Evolutionary conservation across 805 yeast genomes (phyloP).

Genomic region (Kregervanrija fluxuum): DNA sequence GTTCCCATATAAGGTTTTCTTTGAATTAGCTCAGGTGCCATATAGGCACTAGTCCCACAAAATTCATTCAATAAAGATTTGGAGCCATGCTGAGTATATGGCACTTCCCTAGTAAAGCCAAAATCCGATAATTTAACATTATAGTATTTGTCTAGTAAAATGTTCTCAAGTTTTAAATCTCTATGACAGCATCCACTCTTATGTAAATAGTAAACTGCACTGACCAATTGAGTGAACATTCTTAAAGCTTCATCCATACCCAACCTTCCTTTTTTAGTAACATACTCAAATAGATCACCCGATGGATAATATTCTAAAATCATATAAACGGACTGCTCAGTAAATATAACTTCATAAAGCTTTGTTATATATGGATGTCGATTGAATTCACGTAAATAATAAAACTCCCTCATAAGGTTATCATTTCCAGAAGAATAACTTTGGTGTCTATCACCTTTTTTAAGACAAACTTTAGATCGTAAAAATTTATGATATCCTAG

Average conservation of each 20-base stretch:
- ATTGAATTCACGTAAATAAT: slow-evolving; percentile 71
- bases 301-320: slow-evolving; percentile 87
- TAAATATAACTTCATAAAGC: slow-evolving; percentile 77
- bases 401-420: slow-evolving; percentile 83
- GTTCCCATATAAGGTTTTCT: slow-evolving; percentile 70
- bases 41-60: slow-evolving; percentile 92
- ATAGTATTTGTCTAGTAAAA: slow-evolving; percentile 51
- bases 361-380: slow-evolving; percentile 78
- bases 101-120: slow-evolving; percentile 82
- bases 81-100: slow-evolving; percentile 21
- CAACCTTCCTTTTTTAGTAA: slow-evolving; percentile 45
- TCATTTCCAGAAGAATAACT: slow-evolving; percentile 45
- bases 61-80: slow-evolving; percentile 57
- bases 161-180: slow-evolving; percentile 92
- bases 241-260: slow-evolving; percentile 42
- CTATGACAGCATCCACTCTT: slow-evolving; percentile 78
- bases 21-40: slow-evolving; percentile 88
- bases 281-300: slow-evolving; percentile 63
- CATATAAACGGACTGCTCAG: slow-evolving; percentile 78
- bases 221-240: slow-evolving; percentile 58
- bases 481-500: slow-evolving; percentile 74
- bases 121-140: slow-evolving; percentile 81
- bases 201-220: slow-evolving; percentile 76
- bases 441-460: slow-evolving; percentile 52
- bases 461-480: slow-evolving; percentile 72